Conservation (phyloP, 345 rosid species). For the Odontarrhena argentea region DNA sequence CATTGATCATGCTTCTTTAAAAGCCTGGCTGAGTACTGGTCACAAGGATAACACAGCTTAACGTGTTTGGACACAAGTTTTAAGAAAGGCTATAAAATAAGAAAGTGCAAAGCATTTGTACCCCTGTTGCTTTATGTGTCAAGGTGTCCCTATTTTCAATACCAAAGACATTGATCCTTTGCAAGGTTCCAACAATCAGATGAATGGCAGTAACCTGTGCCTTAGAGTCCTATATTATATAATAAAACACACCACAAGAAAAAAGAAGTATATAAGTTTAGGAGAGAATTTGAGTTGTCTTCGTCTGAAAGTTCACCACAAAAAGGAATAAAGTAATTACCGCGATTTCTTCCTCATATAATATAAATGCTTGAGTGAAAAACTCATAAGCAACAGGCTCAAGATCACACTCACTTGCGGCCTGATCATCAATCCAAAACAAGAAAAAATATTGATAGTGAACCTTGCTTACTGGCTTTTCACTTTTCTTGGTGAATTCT, state of each 20-base stretch:
- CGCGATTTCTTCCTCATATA: constrained; percentile 89
- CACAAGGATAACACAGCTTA: constrained; percentile 23
- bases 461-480: constrained; percentile 4
- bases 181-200: constrained; percentile 80
- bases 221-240: constrained; percentile 66
- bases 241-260: constrained; percentile 8
- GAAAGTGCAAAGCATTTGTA: constrained; percentile 41
- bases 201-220: constrained; percentile 86
- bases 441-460: not conserved
- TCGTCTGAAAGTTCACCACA: constrained; percentile 12
- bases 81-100: constrained; percentile 10
- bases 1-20: constrained; percentile 95
- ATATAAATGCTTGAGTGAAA: constrained; percentile 76
- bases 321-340: constrained; percentile 43
- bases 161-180: constrained; percentile 86
- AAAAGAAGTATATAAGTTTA: not conserved
- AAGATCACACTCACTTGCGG: constrained; percentile 77
- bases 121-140: constrained; percentile 95
- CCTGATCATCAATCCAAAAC: constrained; percentile 51
- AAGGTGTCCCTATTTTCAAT: constrained; percentile 87
- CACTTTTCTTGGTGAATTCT: constrained; percentile 3
- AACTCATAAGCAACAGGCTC: constrained; percentile 88
- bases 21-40: constrained; percentile 87
- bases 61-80: not conserved
- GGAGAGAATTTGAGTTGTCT: constrained; percentile 6